Evolutionary conservation across 1,284 basidiomycete genomes (phyloP), one percentile per base, ranked within the genome.

Genomic region (Leccinum fallax): DNA sequence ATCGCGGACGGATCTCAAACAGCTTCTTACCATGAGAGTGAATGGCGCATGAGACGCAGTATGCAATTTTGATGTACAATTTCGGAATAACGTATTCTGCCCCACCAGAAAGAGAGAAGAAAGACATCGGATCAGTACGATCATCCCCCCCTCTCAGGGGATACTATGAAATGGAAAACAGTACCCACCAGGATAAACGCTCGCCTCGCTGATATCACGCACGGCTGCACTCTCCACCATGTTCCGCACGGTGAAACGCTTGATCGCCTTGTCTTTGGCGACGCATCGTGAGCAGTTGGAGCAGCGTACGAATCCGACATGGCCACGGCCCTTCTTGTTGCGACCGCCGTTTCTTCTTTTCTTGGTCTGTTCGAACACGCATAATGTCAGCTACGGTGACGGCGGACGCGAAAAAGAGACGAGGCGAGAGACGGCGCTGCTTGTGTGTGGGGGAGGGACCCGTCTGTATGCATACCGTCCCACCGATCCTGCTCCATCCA

Each of bases 191-290:
- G 83, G 80, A 84, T 98, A 99, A 69, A 98, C 92, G 69, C 90
- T 93, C 58, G 97, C 96, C 75, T 99, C 97, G 77, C 90, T 94
- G 78, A 99, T 91, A 84, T 99, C 97, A 74, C 97, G 87, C 72
- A 99, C 93, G 66, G 97, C 97, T 62, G 97, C 97, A 74, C 94
- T 93, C 87, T 99, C 96, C 66, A 99, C 95, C 92, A 99, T 99
- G 89, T 99, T 99, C 81, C 96, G 91, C 75, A 99, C 96, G 60
- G 96, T 98, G 89, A 98, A 98, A 65, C 97, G 87, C 86, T 99
- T 99, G 91, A 99, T 98, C 69, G 97, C 97, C 89, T 98, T 99
- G 86, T 99, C 97, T 87, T 96, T 97, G 68, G 83, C 88, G 60
- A 95, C 93, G 75, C 88, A 92, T 67, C 95, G 92, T 74, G 94